Evolutionary conservation across 176 grass and related monocot species (phyloP), one percentile per base, ranked within the genome.

Genomic region (Cocos nucifera): DNA sequence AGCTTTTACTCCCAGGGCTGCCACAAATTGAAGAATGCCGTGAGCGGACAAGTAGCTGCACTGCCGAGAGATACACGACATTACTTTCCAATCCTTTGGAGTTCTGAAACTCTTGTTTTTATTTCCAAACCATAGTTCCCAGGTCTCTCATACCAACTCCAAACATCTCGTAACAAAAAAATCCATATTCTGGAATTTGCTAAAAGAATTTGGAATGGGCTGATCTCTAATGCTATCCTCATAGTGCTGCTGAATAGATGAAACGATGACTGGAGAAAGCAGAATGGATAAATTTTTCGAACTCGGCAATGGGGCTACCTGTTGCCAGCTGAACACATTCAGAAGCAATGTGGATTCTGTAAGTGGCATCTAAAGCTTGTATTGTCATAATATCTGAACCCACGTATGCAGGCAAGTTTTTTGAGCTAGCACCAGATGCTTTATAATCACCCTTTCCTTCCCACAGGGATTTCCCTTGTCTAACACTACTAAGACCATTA

Each of bases 291-390:
- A 61, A 28, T 61, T 28, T 44, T 16, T 61, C 59, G 44, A 61
- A 61, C 59, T 61, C 23, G 3, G 59, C 59, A 61, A 61, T 61
- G 30, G 24, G 59, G 15, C 59, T 61, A 16, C 27, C 27, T 61
- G 59, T 61, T 61, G 59, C 59, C 14, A 16, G 15, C 17, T 30
- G 59, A 61, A 30, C 17, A 12, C 4, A 6, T 61, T 61, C 59
- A 30, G 25, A 61, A 44, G 26, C 17, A 18, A 61, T 8, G 16
- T 61, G 59, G n/a, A 35, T 44, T 4, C 26, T 61, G 23, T n/a
- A 61, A 29, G 59, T 10, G n/a, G 59, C 26, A 61, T 17, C 59
- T 30, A 61, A 15, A 32, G 59, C 27, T 28, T 61, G 25, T 61
- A 26, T n/a, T 61, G 59, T 32, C 27, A 17, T 39, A 27, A 17